phyloP scores from a whole-genome alignment of 768 basidiomycete species.

The Mycena rosella region DNA sequence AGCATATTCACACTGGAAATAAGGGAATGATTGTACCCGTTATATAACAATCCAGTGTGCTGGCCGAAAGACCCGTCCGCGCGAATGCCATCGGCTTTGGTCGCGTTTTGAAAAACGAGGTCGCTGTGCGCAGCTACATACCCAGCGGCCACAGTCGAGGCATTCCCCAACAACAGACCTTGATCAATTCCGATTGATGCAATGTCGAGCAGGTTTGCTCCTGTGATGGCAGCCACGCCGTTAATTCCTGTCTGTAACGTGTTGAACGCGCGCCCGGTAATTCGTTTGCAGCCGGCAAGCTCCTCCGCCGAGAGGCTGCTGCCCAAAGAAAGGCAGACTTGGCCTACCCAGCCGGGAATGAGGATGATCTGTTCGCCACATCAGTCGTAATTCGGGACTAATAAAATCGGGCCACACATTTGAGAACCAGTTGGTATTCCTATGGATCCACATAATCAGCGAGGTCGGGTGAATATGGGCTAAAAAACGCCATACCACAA shows the following conservation, averaged over 20 bases:
- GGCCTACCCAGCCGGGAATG: conserved; percentile 62
- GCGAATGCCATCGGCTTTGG: conserved; percentile 60
- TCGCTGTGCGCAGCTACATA: conserved; percentile 55
- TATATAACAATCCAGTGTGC: conserved; percentile 62
- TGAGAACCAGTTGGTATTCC: conserved; percentile 68
- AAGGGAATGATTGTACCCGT: conserved; percentile 49
- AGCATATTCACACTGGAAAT: background rate
- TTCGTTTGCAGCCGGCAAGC: conserved; percentile 51
- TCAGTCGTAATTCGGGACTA: background rate
- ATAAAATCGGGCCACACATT: conserved; percentile 48
- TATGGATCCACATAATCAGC: background rate
- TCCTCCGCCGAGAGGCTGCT: conserved; percentile 51
- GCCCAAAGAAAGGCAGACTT: conserved; percentile 61
- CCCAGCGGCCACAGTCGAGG: conserved; percentile 47
- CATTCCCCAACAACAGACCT: conserved; percentile 45
- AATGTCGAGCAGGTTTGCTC: conserved; percentile 68
- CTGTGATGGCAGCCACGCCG: conserved; percentile 59
- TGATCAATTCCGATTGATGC: conserved; percentile 58
- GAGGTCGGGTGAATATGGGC: background rate
- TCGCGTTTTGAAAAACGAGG: conserved; percentile 51
- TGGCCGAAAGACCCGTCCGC: conserved; percentile 44
- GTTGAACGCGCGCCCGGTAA: conserved; percentile 58
- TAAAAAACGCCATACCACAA: conserved; percentile 30
- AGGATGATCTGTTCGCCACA: conserved; percentile 57
- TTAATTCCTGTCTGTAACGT: conserved; percentile 52